Evolutionary conservation across 2,329 filamentous ascomycete genomes (phyloP).

Genomic region (Trichoderma polysporum): DNA sequence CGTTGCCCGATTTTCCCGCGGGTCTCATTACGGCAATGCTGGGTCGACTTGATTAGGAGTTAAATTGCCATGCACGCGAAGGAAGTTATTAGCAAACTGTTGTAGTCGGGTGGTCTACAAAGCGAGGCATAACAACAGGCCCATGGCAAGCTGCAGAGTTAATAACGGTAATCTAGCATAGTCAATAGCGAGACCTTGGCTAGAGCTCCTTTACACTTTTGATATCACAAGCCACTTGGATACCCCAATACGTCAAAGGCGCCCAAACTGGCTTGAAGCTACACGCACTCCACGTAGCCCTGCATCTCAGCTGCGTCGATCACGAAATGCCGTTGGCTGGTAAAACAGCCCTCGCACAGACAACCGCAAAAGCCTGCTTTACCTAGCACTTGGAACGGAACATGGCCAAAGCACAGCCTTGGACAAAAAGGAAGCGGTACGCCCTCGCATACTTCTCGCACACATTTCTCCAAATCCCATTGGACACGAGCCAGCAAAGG

Average conservation of each 20-base stretch:
- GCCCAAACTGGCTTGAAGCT: no score
- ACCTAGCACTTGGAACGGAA: no score
- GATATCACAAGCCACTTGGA: neutral
- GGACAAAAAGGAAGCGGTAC: no score
- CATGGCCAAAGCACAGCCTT: neutral
- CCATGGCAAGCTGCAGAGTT: neutral
- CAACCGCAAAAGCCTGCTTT: no score
- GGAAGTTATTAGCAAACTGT: neutral
- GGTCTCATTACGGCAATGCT: neutral
- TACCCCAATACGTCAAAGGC: no score
- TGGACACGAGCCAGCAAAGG: neutral
- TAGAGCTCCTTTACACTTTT: neutral
- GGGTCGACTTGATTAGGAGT: neutral
- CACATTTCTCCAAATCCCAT: neutral
- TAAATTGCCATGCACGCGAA: neutral
- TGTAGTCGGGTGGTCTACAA: no score
- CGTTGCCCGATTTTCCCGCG: neutral
- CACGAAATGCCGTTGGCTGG: neutral
- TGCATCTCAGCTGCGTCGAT: neutral
- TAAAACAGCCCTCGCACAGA: neutral
- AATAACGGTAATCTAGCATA: neutral
- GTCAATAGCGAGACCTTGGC: neutral
- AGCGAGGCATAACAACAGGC: neutral
- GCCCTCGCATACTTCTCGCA: constrained; percentile 1
- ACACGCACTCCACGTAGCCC: neutral